Evolutionary conservation across 306 rosid genomes (phyloP).

Genomic region (Quillaja saponaria): DNA sequence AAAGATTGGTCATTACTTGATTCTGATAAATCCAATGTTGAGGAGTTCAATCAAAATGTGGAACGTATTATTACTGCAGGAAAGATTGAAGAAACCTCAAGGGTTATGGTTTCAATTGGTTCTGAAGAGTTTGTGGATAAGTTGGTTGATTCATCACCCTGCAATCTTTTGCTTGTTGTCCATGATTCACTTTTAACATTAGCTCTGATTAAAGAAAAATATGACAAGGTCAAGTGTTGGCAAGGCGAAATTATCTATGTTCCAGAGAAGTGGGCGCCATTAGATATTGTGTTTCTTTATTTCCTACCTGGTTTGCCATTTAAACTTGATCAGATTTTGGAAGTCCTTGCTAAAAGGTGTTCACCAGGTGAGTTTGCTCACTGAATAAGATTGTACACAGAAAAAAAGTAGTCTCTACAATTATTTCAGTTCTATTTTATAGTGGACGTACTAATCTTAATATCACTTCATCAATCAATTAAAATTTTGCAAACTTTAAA

Average conservation of each 20-base stretch:
- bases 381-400: background rate
- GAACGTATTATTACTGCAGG: conserved; percentile 44
- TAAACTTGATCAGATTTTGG: conserved; percentile 53
- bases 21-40: conserved; percentile 25
- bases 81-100: conserved; percentile 42
- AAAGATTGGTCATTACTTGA: conserved; percentile 64
- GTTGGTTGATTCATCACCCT: conserved; percentile 42
- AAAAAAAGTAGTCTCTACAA: no score
- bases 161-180: conserved; percentile 35
- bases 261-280: conserved; percentile 74
- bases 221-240: conserved; percentile 86
- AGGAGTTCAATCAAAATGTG: conserved; percentile 34
- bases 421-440: no score
- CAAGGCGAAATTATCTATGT: conserved; percentile 79
- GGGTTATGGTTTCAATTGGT: conserved; percentile 51
- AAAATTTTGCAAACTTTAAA: conserved; percentile 5
- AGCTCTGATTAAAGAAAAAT: conserved; percentile 67
- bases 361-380: conserved; percentile 48
- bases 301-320: conserved; percentile 79
- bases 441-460: conserved; percentile 8
- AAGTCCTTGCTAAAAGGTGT: conserved; percentile 54
- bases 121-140: conserved; percentile 52
- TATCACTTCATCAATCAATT: conserved; percentile 6
- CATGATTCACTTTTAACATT: conserved; percentile 54
- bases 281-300: conserved; percentile 78